A percentile compares a stretch with the other conserved stretches of the same genome.
phyloP scores from a whole-genome alignment of 805 yeast genomes.

The Barnettozyma sp. region DNA sequence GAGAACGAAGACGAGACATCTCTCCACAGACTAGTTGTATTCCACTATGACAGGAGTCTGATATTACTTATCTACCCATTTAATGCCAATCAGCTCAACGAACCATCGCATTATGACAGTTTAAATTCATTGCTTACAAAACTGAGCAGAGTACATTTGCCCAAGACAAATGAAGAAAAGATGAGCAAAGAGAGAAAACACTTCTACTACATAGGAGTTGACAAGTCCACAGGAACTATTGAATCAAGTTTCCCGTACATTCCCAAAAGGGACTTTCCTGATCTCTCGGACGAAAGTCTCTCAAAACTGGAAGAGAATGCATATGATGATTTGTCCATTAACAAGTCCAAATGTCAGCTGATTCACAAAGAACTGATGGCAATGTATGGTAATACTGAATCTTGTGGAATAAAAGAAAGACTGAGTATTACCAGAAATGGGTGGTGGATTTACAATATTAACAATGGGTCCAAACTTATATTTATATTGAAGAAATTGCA shows the following conservation, averaged over 20 bases:
- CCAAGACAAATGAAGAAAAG: neutral
- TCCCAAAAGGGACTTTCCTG: slow-evolving; percentile 5
- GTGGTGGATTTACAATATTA: slow-evolving; percentile 22
- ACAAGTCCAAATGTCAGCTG: slow-evolving; percentile 10
- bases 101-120: slow-evolving; percentile 11
- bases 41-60: slow-evolving; percentile 8
- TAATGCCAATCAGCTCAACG: slow-evolving; percentile 15
- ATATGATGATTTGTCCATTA: slow-evolving; percentile 6
- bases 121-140: slow-evolving; percentile 7
- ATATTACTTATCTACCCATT: slow-evolving; percentile 17
- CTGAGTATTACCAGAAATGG: slow-evolving; percentile 17
- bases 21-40: slow-evolving; percentile 17
- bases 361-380: slow-evolving; percentile 18
- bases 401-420: slow-evolving; percentile 12
- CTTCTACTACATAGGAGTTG: slow-evolving; percentile 16
- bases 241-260: slow-evolving; percentile 19
- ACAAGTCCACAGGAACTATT: slow-evolving; percentile 2
- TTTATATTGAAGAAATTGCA: slow-evolving; percentile 18
- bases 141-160: slow-evolving; percentile 10
- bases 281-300: slow-evolving; percentile 9
- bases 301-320: slow-evolving; percentile 12
- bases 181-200: slow-evolving; percentile 1
- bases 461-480: slow-evolving; percentile 5
- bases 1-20: slow-evolving; percentile 11
- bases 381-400: slow-evolving; percentile 1